Evolutionary conservation across 495 filamentous ascomycete species (phyloP), one percentile per base, ranked within the genome.

Genomic region (Pyrenula aspistea): DNA sequence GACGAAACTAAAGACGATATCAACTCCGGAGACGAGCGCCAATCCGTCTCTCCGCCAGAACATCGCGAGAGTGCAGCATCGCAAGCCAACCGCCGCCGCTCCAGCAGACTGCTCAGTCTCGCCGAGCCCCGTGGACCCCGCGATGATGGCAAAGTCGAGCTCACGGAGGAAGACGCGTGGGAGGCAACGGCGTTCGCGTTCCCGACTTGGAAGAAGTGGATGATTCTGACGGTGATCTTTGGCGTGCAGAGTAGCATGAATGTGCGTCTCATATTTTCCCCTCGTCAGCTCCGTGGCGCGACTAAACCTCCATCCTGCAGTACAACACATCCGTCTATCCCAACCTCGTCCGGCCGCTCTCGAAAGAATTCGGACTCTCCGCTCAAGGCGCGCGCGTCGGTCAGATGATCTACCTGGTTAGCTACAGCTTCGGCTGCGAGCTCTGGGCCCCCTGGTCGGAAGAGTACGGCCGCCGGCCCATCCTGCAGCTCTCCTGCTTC

Each of bases 391-490:
- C 84, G 1, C 77, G 86, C 24, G 68, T 78, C 19, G 86, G 86
- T 24, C 83, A 85, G 25, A 80, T 81, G 60, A 77, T 88, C 53
- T 91, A 89, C 71, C 73, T 91, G 31, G 71, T 90, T 49, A 66
- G 78, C 2, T 90, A 90, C 62, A 86, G 85, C 22, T 88, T 91
- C 63, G 87, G 87, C 4, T 90, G 85, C 65, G 87, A 91, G 66
- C 73, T 91, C 0, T 91, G 86, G 86, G 87, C 87, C 0, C 87
- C 87, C 0, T 91, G 86, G 86, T 83, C 77, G 21, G 87, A 91
- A 60, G 87, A 91, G 61, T 75, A 85, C 51, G 87, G 87, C n/a
- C 80, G 87, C 51, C 85, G 82, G 74, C 81, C 80, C 1, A 77
- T 89, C 63, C 72, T 89, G 59, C 87, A 89, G 72, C 71, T 83